Percentiles rank a stretch among this genome's conserved stretches.
Evolutionary conservation across 805 yeast genomes (phyloP).

Genomic region (Zygosaccharomyces bisporus): DNA sequence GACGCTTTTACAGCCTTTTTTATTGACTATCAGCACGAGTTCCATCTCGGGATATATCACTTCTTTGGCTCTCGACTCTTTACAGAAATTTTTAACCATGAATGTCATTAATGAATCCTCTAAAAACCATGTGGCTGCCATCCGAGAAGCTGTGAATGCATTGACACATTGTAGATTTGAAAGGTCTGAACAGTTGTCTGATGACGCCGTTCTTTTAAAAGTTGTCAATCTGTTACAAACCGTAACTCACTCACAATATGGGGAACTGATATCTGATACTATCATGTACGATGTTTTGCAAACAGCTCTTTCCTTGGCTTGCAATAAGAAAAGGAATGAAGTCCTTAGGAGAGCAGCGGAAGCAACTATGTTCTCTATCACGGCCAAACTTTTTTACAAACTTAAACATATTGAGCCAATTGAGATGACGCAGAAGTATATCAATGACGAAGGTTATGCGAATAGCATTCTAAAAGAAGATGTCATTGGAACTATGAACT

Average conservation of each 20-base stretch:
- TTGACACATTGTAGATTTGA: slow-evolving; percentile 93
- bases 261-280: slow-evolving; percentile 70
- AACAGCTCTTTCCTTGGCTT: slow-evolving; percentile 86
- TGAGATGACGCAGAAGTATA: slow-evolving; percentile 36
- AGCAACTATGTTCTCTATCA: slow-evolving; percentile 65
- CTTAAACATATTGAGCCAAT: slow-evolving; percentile 52
- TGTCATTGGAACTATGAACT: slow-evolving; percentile 34
- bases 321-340: slow-evolving; percentile 88
- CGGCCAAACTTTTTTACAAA: slow-evolving; percentile 62
- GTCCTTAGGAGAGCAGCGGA: slow-evolving; percentile 87
- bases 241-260: slow-evolving; percentile 60
- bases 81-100: slow-evolving; percentile 69
- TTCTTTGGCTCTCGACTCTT: slow-evolving; percentile 68
- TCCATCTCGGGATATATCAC: slow-evolving; percentile 85
- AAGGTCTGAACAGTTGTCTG: slow-evolving; percentile 87
- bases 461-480: slow-evolving; percentile 55
- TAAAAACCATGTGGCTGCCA: slow-evolving; percentile 56
- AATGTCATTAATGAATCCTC: slow-evolving; percentile 57
- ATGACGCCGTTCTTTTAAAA: slow-evolving; percentile 84
- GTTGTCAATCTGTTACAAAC: slow-evolving; percentile 72
- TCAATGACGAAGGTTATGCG: slow-evolving; percentile 47
- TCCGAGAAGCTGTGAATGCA: slow-evolving; percentile 47
- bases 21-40: slow-evolving; percentile 77
- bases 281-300: slow-evolving; percentile 84
- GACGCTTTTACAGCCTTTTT: slow-evolving; percentile 80